These are phyloP conservation scores for Pseudisothecium myosuroides DNA, from an alignment of 225 moss, liverwort and hornwort species.

Conservation along the genomic window DNA sequence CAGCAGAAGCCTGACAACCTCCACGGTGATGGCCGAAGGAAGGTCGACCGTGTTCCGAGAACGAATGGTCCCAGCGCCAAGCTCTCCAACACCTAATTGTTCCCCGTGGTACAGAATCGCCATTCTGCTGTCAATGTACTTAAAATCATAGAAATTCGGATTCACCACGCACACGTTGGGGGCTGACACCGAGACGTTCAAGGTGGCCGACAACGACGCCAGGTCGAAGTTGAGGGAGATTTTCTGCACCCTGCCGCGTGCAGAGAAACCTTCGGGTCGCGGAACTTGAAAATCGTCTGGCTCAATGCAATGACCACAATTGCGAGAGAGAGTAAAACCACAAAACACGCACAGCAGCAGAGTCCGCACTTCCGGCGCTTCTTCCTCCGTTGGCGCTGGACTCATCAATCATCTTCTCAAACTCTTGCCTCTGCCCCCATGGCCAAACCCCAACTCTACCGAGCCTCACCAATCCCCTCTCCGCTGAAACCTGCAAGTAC, in stretches of 20 bases:
- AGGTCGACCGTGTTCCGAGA: constrained; percentile 3
- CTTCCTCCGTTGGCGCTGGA: not conserved
- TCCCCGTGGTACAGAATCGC: constrained; percentile 1
- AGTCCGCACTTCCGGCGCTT: constrained; percentile 7
- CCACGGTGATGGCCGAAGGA: constrained; percentile 2
- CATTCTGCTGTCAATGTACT: not conserved
- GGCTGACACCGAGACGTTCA: not conserved
- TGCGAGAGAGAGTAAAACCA: not conserved
- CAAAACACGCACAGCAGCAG: constrained; percentile 3
- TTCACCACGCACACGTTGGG: constrained; percentile 7
- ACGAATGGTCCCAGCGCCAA: constrained; percentile 3
- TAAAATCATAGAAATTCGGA: constrained; percentile 17
- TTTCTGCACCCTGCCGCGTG: not conserved
- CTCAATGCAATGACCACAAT: constrained; percentile 4
- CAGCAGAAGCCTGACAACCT: not conserved
- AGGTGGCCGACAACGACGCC: not conserved
- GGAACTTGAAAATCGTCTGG: constrained; percentile 27
- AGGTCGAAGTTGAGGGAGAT: not conserved
- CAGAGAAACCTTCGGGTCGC: constrained; percentile 1
- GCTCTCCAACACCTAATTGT: not conserved
- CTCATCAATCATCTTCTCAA: constrained; percentile 2
- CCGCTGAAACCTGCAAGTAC: not conserved
- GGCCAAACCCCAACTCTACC: not conserved
- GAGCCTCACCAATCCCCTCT: not conserved
- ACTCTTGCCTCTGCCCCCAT: not conserved